Percentiles rank a stretch among this genome's conserved stretches.
Conservation (phyloP, 805 yeast species). For the Teunomyces funiuensis region DNA sequence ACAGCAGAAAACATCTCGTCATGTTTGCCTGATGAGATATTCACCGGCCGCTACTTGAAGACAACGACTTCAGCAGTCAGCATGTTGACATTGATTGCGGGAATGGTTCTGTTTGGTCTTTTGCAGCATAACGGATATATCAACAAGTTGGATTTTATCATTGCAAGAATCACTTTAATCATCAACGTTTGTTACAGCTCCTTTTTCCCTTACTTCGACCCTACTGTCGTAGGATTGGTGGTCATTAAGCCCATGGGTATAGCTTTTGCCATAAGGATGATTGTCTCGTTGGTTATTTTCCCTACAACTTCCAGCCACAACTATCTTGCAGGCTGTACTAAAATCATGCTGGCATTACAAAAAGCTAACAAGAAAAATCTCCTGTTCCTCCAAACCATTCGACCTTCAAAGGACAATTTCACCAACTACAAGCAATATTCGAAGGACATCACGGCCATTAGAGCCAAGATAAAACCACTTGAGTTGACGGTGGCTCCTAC, state of each 20-base stretch:
- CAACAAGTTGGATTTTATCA: slow-evolving; percentile 17
- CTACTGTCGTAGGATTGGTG: slow-evolving; percentile 16
- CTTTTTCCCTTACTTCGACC: slow-evolving; percentile 27
- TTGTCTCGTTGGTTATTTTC: slow-evolving; percentile 20
- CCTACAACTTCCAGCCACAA: slow-evolving; percentile 28
- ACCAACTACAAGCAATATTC: slow-evolving; percentile 20
- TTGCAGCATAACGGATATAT: slow-evolving; percentile 3
- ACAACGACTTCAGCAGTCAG: slow-evolving; percentile 24
- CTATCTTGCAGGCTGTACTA: slow-evolving; percentile 19
- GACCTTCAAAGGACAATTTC: slow-evolving; percentile 27
- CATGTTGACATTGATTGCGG: slow-evolving; percentile 22
- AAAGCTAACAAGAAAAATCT: slow-evolving; percentile 19
- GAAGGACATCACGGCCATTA: slow-evolving; percentile 17
- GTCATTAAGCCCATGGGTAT: slow-evolving; percentile 28
- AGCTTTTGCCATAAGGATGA: slow-evolving; percentile 20
- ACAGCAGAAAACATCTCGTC: slow-evolving; percentile 15
- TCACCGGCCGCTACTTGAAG: slow-evolving; percentile 26
- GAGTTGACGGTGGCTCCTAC: slow-evolving; percentile 19
- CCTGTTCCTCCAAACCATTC: slow-evolving; percentile 22
- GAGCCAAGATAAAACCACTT: slow-evolving; percentile 18
- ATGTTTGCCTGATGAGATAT: slow-evolving; percentile 22
- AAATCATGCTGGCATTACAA: slow-evolving; percentile 14
- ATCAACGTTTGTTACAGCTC: slow-evolving; percentile 25
- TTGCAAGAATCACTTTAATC: slow-evolving; percentile 21
- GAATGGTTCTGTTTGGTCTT: slow-evolving; percentile 24